These are phyloP conservation scores for Boletus holoroseus DNA, from an alignment of 1,284 basidiomycete species.

Conservation along the genomic window DNA sequence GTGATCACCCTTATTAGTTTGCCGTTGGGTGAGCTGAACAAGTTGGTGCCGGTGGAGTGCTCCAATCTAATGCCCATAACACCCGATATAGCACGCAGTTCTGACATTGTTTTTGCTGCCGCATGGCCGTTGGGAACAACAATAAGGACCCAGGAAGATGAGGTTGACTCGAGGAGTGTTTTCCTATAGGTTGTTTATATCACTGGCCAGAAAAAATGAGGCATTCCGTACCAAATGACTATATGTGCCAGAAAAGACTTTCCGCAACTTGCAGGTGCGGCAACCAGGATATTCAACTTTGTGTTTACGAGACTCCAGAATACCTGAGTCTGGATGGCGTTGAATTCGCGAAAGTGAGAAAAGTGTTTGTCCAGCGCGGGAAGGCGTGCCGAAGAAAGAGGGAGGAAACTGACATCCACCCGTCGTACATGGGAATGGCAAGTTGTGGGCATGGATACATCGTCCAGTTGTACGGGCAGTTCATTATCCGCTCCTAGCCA, in stretches of 20 bases:
- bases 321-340: slow-evolving; percentile 85
- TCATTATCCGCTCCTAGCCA: slow-evolving; percentile 93
- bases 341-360: slow-evolving; percentile 55
- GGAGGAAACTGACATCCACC: slow-evolving; percentile 79
- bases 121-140: slow-evolving; percentile 49
- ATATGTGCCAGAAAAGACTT: slow-evolving; percentile 75
- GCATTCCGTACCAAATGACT: slow-evolving; percentile 57
- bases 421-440: slow-evolving; percentile 63
- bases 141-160: slow-evolving; percentile 49
- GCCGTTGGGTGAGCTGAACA: slow-evolving; percentile 34
- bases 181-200: slow-evolving; percentile 39
- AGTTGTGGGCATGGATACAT: slow-evolving; percentile 72
- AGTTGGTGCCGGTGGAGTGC: slow-evolving; percentile 28
- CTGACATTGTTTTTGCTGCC: slow-evolving; percentile 46
- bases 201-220: neutral
- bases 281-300: slow-evolving; percentile 68
- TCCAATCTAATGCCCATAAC: slow-evolving; percentile 45
- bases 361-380: slow-evolving; percentile 44
- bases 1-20: slow-evolving; percentile 54
- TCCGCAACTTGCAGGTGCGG: slow-evolving; percentile 77
- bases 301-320: slow-evolving; percentile 83
- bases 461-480: slow-evolving; percentile 57
- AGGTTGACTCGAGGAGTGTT: slow-evolving; percentile 37
- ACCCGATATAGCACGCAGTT: slow-evolving; percentile 42
- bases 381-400: slow-evolving; percentile 50